Evolutionary conservation across 2,329 filamentous ascomycete genomes (phyloP).

Genomic region (Fonsecaea monophora): DNA sequence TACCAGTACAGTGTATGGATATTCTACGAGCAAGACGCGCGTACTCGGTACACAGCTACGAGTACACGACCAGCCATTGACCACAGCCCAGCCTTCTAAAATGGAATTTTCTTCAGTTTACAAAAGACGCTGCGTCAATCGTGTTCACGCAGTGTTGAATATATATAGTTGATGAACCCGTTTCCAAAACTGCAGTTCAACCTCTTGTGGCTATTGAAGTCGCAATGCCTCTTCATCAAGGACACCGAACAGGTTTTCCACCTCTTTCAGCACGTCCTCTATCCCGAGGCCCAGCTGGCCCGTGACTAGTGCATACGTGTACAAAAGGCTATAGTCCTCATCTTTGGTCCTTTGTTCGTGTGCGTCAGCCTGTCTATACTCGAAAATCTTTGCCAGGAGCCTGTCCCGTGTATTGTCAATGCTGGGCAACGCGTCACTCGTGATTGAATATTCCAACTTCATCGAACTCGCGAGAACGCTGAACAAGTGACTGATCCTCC

Average conservation of each 20-base stretch:
- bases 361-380: constrained; percentile 75
- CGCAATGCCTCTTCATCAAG: constrained; percentile 67
- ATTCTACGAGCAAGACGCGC: not conserved
- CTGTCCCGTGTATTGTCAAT: constrained; percentile 81
- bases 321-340: constrained; percentile 85
- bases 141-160: not conserved
- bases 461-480: constrained; percentile 88
- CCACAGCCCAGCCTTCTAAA: not conserved
- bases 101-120: not conserved
- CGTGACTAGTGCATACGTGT: constrained; percentile 79
- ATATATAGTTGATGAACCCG: not conserved
- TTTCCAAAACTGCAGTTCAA: not conserved
- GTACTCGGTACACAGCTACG: not conserved
- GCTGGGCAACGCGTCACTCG: constrained; percentile 78
- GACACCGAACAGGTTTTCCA: constrained; percentile 67
- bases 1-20: not conserved
- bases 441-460: constrained; percentile 92
- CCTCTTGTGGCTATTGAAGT: constrained; percentile 52
- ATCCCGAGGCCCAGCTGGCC: constrained; percentile 65
- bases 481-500: constrained; percentile 87
- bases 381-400: constrained; percentile 84
- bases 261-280: constrained; percentile 59
- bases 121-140: not conserved
- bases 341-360: constrained; percentile 54
- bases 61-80: not conserved